Conservation (phyloP, 139 green algal species). For the Micromonas commoda region DNA sequence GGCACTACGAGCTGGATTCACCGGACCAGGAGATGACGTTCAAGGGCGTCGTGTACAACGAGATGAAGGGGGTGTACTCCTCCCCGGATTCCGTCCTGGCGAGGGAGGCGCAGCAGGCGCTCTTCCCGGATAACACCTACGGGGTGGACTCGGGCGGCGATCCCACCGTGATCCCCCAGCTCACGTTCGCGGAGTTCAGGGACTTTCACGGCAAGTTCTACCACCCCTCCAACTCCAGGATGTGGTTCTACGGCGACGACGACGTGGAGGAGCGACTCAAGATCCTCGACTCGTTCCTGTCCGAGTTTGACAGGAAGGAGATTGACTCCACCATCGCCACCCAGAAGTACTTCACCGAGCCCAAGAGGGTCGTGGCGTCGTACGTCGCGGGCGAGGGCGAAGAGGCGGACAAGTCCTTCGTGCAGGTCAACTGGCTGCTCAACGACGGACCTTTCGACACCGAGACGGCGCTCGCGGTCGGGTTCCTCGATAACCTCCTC, state of each 20-base stretch:
- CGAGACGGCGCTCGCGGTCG: constrained; percentile 84
- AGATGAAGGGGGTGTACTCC: constrained; percentile 99
- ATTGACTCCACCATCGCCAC: constrained; percentile 65
- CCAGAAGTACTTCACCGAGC: constrained; percentile 63
- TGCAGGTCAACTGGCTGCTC: constrained; percentile 88
- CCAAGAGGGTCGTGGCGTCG: constrained; percentile 42
- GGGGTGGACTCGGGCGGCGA: constrained; percentile 87
- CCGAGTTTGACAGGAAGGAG: constrained; percentile 64
- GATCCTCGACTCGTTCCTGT: constrained; percentile 69
- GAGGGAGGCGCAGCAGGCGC: constrained; percentile 61
- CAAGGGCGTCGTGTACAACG: constrained; percentile 98
- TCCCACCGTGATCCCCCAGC: constrained; percentile 78
- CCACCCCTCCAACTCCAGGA: constrained; percentile 84
- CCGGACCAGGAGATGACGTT: constrained; percentile 61
- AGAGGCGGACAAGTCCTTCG: constrained; percentile 64
- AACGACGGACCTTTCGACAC: constrained; percentile 73
- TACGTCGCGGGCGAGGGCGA: constrained; percentile 56
- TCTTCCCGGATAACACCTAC: constrained; percentile 65
- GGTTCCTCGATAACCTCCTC: constrained; percentile 95
- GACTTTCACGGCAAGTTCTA: constrained; percentile 94
- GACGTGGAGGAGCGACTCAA: constrained; percentile 72
- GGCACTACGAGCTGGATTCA: constrained; percentile 82
- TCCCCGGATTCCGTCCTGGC: constrained; percentile 83
- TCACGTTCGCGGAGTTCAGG: constrained; percentile 94
- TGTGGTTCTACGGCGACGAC: constrained; percentile 99